Base-by-base conservation (phyloP, 2,329 filamentous ascomycete genomes). In the Cladophialophora bantiana region DNA sequence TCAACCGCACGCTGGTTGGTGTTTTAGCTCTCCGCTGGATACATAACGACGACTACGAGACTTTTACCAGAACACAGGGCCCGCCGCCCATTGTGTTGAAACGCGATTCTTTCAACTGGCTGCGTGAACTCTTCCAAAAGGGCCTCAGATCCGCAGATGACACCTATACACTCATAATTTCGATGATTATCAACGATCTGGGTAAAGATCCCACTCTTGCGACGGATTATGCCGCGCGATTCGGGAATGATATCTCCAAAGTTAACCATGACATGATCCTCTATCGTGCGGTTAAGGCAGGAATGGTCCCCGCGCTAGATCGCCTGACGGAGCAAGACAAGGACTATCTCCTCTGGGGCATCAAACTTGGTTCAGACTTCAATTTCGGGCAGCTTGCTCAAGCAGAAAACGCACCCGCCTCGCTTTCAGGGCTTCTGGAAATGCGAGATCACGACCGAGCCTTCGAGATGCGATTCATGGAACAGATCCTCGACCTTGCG, bases 341-440 rank as follows among this genome's bases (percentile, higher is more conserved):
- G 20, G 67, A 68, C 4, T 66, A 75, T 42, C 59, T 80, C 50
- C 66, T 79, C 42, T 68, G 72, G 34, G 75, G 76, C 12, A 72
- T 81, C 26, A 68, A 73, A 62, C 71, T 79, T 5, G 78, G 78
- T 1, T 74, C 76, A 13, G 69, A 74, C 7, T 73, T 80, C 63
- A 80, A 80, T 66, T 74, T 79, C 26, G 75, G 76, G 2, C 79
- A 80, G 63, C 64, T 80, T 1, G 78, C 76, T 1, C 78, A 80
- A 64, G 79, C 75, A 0, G 78, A 80, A 63, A 78, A 75, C 60
- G 73, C 73, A 1, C 78, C 69, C 13, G 74, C 63, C 3, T 76
- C 73, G 18, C 65, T 80, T 9, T 52, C 66, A 13, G 71, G 71
- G 32, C 64, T 79, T 3, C 40, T 66, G 9, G 60, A 69, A 2